phyloP scores from a whole-genome alignment of 139 green algal species.

The Picochlorum sp. region DNA sequence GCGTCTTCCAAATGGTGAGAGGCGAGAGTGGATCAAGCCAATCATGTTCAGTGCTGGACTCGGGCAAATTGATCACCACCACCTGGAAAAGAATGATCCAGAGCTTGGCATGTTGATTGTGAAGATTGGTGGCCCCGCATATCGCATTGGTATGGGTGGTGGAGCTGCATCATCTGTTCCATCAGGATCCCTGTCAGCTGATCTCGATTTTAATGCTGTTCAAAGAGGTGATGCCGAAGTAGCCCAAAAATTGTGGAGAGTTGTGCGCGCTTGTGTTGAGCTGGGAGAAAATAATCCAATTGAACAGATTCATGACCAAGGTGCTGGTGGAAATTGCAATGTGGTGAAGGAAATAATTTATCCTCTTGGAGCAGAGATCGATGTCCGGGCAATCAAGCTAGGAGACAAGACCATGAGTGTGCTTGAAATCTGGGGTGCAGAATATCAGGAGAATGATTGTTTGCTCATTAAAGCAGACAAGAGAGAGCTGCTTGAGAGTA shows the following conservation, averaged over 20 bases:
- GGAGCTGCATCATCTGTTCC: slow-evolving; percentile 83
- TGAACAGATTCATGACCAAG: slow-evolving; percentile 83
- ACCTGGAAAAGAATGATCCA: slow-evolving; percentile 62
- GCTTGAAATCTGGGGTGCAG: slow-evolving; percentile 98
- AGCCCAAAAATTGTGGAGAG: slow-evolving; percentile 96
- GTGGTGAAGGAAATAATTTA: slow-evolving; percentile 99
- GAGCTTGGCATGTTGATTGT: slow-evolving; percentile 94
- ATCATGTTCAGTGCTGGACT: slow-evolving; percentile 98
- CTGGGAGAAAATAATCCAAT: slow-evolving; percentile 90
- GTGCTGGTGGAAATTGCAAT: slow-evolving; percentile 98
- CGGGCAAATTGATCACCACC: slow-evolving; percentile 82
- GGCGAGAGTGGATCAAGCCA: slow-evolving; percentile 97
- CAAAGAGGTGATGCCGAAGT: slow-evolving; percentile 95
- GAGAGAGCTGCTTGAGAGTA: slow-evolving; percentile 58
- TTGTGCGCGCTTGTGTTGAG: slow-evolving; percentile 94
- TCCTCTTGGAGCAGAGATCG: slow-evolving; percentile 87
- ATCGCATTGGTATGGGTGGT: slow-evolving; percentile 98
- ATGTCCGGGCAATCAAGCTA: slow-evolving; percentile 83
- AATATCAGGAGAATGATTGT: slow-evolving; percentile 99
- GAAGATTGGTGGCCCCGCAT: slow-evolving; percentile 97
- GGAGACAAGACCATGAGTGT: slow-evolving; percentile 95
- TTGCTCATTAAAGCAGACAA: slow-evolving; percentile 80
- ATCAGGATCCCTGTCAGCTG: slow-evolving; percentile 60
- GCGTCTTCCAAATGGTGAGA: slow-evolving; percentile 75
- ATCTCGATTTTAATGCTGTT: slow-evolving; percentile 99